Evolutionary conservation across 176 grass and related monocot genomes (phyloP), one percentile per base, ranked within the genome.

Genomic region (Coix lacrymajobi): DNA sequence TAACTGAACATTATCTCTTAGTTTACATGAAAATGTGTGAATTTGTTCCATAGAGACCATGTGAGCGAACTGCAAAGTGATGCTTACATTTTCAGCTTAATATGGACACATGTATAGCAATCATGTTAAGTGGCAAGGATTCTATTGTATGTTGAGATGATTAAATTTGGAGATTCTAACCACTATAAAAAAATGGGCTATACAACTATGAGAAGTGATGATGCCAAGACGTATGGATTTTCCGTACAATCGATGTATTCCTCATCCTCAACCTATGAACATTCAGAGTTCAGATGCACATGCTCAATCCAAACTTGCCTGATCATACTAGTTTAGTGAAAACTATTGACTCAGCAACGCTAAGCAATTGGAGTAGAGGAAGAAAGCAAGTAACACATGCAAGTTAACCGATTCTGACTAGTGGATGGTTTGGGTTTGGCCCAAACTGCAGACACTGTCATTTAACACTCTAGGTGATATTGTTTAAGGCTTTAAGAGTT

Each of bases 401-500:
- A 26, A 60, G 56, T 60, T 25, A 60, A 60, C 56, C 11, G 26
- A 60, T 60, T 60, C 56, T 60, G 3, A 26, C 19, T 10, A 60
- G 56, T 11, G 56, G 20, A 60, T 22, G 24, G 24, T 60, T 26
- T 60, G 56, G 56, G 24, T 60, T 60, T 58, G n/a, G 7, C 56
- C 54, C n/a, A 26, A 26, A 26, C 56, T 3, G 7, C 19, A 58
- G 3, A 58, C 54, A 58, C n/a, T 25, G 54, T 11, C 54, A 58
- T 58, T 58, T 58, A 58, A 58, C 54, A 58, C 54, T 58, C 3
- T 24, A 30, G 77, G 60, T 22, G 43, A 65, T 63, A 36, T 14
- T 43, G 14, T 58, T 85, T 26, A 34, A 81, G 34, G 43, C 48
- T 58, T 83, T 66, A 34, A 81, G 34, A 33, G 37, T 58, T 83